These are phyloP conservation scores for Zasmidium angulare DNA, from an alignment of 2,329 filamentous ascomycete species.

Conservation along the genomic window DNA sequence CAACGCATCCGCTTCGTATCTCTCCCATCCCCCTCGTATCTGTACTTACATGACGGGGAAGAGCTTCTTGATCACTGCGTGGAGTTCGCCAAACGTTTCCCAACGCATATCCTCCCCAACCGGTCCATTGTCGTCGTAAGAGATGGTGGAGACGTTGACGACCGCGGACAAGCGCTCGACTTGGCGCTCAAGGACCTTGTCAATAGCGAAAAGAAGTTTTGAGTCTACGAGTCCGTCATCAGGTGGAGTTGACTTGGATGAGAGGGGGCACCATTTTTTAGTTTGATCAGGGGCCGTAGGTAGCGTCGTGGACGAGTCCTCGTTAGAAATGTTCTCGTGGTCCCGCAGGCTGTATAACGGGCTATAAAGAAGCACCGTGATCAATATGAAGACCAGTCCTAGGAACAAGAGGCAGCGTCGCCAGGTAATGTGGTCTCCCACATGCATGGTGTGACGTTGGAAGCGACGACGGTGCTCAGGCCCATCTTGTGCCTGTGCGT, in stretches of 20 bases:
- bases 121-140: not conserved
- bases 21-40: too few relatives aligned
- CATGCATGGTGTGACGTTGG: not conserved
- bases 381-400: not conserved
- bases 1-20: too few relatives aligned
- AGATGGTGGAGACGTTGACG: not conserved
- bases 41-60: not conserved
- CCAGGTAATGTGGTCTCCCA: not conserved
- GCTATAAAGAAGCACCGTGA: not conserved
- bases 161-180: not conserved
- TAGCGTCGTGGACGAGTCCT: not conserved
- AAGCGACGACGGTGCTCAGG: not conserved
- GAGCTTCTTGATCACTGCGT: not conserved
- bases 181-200: not conserved
- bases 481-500: not conserved
- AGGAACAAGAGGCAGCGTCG: not conserved
- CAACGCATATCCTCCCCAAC: not conserved
- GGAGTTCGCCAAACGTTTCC: slow-evolving; percentile 1
- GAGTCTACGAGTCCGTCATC: not conserved
- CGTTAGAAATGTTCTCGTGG: not conserved
- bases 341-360: not conserved
- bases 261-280: not conserved
- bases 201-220: not conserved
- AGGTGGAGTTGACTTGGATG: not conserved
- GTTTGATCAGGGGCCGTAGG: not conserved